Evolutionary conservation across 768 basidiomycete species (phyloP), one percentile per base, ranked within the genome.

Genomic region (Russula compacta): DNA sequence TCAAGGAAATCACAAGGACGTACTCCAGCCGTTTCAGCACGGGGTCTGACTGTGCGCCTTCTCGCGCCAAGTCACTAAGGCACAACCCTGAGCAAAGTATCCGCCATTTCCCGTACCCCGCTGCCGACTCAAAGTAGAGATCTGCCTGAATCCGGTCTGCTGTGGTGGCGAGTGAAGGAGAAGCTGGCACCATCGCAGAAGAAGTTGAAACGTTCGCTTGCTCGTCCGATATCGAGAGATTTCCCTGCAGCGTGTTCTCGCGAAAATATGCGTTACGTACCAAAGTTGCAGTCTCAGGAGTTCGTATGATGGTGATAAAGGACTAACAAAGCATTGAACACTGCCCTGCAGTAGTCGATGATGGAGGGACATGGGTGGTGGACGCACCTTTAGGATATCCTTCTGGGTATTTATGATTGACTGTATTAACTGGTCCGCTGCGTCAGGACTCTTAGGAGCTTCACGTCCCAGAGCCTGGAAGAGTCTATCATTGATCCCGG

Each of bases 1-100:
- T 50, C 29, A n/a, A 29, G 7, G 10, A 15, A 33, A 15, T 11
- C 10, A 46, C 12, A 5, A 19, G n/a, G 6, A 43, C 53, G 35
- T 43, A 66, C 62, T 60, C 36, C 12, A 66, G 39, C 38, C 55
- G 39, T 42, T 19, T 56, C 17, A 56, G 33, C 38, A 58, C 57
- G 0, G 17, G 33, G 12, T 24, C 33, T 3, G 56, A 49, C 32
- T 48, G 39, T 7, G 39, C 40, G 12, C 38, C 44, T n/a, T 43
- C 46, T 53, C 39, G 61, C 1, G 35, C 39, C 57, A 63, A 14
- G 10, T 43, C 46, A 11, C 38, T 42, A 12, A 58, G 51, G 38
- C 32, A 63, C 6, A 4, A 8, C 12, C n/a, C 21, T 4, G 57
- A 19, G 19, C 56, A 63, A 12, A 53, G 46, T 24, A 63, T 43